Evolutionary conservation across 139 green algal genomes (phyloP).

Genomic region (Closterium sp.): DNA sequence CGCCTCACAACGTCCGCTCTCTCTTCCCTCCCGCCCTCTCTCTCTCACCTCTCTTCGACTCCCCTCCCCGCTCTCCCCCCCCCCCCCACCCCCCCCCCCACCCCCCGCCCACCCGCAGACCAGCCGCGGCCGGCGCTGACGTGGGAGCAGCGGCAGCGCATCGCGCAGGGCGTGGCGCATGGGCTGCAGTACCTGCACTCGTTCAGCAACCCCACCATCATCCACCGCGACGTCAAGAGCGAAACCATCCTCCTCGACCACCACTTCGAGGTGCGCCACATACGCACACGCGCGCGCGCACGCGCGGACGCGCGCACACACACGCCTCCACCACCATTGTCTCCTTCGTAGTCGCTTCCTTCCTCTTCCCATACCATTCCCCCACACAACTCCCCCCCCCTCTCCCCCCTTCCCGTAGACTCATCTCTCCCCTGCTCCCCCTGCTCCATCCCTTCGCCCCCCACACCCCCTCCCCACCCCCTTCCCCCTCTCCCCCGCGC

Average conservation of each 20-base stretch:
- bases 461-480: no score
- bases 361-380: no score
- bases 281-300: no score
- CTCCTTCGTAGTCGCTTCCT: no score
- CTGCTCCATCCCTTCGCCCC: not conserved
- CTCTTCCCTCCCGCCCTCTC: not conserved
- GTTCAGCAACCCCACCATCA: conserved; percentile 1
- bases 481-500: not conserved
- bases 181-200: conserved; percentile 8
- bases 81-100: no score
- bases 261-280: not conserved
- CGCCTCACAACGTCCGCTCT: no score
- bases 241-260: conserved; percentile 78
- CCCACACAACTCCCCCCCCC: not conserved
- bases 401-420: not conserved
- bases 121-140: not conserved
- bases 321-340: no score
- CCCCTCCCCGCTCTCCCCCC: no score
- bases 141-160: not conserved
- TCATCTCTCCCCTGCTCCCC: not conserved
- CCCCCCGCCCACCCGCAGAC: not conserved
- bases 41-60: not conserved
- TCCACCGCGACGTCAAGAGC: conserved; percentile 97
- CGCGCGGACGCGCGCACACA: no score
- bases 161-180: not conserved